Evolutionary conservation across 768 basidiomycete species (phyloP), one percentile per base, ranked within the genome.

Genomic region (Naganishia kalamii): DNA sequence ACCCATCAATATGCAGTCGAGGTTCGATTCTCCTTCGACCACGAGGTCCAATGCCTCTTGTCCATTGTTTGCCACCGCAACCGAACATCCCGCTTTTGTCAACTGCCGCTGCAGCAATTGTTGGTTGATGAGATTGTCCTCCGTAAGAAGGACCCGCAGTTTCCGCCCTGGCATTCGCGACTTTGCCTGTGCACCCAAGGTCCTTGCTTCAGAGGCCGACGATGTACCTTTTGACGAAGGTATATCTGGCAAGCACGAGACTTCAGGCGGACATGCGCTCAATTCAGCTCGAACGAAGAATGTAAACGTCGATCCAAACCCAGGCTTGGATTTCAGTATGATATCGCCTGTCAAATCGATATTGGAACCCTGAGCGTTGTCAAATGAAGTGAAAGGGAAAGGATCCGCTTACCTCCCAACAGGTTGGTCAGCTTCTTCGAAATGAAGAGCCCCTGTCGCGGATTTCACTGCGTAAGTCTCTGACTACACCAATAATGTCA

Each of bases 361-460:
- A 27, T 19, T 6, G 33, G 37, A 29, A 30, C 41, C 13, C 6
- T 12, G 8, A 19, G 11, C 6, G 32, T 7, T 35, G 33, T 32
- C 29, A 11, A 41, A 4, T 12, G n/a, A 52, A 2, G 0, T 19
- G 1, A 0, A 7, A 15, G 11, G 3, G 60, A 61, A 17, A 23
- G 35, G 25, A 40, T 35, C n/a, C 12, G 5, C 47, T 67, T 29
- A 21, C 71, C 71, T 33, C 63, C 68, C 17, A 65, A 65, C 2
- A 69, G 65, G 32, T 63, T 65, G 21, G 60, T 63, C 19, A 72
- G 46, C 63, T 68, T 68, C 27, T 70, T 68, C 17, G 66, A 70
- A 33, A 74, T 66, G 67, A 68, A 74, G 0, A 75, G 60, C 0
- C 72, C 74, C 32, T 68, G 27, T 35, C 19, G 19, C 21, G 25